Conservation (phyloP, 257 asterid species). For the Plectranthus barbatus region DNA sequence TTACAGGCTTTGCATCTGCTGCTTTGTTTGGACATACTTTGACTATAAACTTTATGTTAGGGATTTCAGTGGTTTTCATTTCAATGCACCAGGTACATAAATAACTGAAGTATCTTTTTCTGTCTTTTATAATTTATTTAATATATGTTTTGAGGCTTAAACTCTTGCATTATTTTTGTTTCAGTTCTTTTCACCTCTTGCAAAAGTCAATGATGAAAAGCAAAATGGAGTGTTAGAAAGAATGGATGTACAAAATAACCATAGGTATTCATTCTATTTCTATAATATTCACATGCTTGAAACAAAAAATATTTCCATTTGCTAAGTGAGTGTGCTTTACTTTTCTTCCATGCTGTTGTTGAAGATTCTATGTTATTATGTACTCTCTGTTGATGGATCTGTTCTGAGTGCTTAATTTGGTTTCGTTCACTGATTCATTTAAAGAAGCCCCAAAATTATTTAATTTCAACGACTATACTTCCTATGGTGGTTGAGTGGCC, state of each 20-base stretch:
- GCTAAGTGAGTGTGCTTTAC: conserved; percentile 1
- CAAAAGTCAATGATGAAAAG: conserved; percentile 78
- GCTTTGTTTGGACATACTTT: conserved; percentile 70
- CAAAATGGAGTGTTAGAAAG: conserved; percentile 51
- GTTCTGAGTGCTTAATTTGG: neutral
- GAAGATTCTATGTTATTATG: neutral
- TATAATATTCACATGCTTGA: neutral
- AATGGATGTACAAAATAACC: conserved; percentile 37
- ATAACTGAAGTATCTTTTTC: neutral
- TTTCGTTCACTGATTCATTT: neutral
- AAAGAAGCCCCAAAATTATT: neutral
- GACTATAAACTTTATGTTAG: conserved; percentile 73
- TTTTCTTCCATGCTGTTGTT: neutral
- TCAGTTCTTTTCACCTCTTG: conserved; percentile 85
- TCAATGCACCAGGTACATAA: conserved; percentile 79
- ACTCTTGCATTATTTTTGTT: conserved; percentile 13
- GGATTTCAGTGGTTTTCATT: conserved; percentile 92
- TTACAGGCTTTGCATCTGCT: conserved; percentile 95
- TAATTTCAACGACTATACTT: neutral
- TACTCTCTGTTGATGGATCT: neutral
- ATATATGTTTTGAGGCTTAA: conserved; percentile 11
- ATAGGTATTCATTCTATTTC: conserved; percentile 37
- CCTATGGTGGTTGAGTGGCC: neutral
- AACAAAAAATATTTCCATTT: neutral
- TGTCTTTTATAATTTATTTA: neutral